Base-by-base conservation (phyloP, 768 basidiomycete species). In the Mycena indigotica region DNA sequence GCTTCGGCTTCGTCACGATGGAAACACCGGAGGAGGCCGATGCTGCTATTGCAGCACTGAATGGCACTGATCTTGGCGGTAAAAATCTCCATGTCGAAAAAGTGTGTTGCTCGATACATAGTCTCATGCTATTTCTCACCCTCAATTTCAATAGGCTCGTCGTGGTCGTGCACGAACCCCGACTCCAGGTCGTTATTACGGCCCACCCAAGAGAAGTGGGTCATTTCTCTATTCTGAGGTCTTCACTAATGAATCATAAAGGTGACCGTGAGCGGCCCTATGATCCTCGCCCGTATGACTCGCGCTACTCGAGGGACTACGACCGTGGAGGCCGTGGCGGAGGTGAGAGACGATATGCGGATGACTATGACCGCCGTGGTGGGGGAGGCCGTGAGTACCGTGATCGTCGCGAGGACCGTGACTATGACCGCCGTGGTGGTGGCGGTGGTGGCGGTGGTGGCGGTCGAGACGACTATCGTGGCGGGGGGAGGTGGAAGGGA, bases 141-240 rank as follows among this genome's bases (percentile, higher is more conserved):
- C 21, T 56, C 38, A 25, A 41, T 15, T 19, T 23, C 15, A 28
- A 21, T 55, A 93, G 92, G 93, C 93, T 62, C 89, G 93, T 50
- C 88, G 93, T 63, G 93, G 89, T 55, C 88, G 93, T 60, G 93
- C 93, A 17, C 81, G 93, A 62, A 91, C 93, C 13, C 91, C 96
- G 2, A 99, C 96, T 5, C 96, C 96, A 3, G 96, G 96, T 25
- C 78, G 89, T 52, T 99, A 99, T 82, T 93, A 91, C 61, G 95
- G 94, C 0, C 93, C 94, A 46, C 92, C 94, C 41, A 94, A 95
- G 76, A 82, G 91, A 35, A 75, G 77, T 57, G 87, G 88, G 2
- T 23, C 28, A 3, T 38, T 24, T 40, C 50, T 56, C 41, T 32
- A 45, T 53, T 16, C 26, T 21, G 19, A 28, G 35, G 25, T 17